phyloP scores from a whole-genome alignment of 2,329 filamentous ascomycete species.

The Penicillium sp. region DNA sequence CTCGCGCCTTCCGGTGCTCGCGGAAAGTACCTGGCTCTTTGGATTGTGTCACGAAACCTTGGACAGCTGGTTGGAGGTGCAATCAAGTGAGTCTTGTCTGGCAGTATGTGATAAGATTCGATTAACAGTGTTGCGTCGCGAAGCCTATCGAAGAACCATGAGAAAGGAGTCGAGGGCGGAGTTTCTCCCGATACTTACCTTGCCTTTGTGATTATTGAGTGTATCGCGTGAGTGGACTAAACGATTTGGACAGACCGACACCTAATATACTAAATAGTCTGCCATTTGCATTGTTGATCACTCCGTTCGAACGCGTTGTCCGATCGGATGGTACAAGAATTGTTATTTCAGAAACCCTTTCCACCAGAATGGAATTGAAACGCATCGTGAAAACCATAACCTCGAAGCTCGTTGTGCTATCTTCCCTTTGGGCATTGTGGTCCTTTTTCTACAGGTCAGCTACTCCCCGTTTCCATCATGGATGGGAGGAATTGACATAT shows the following conservation, averaged over 20 bases:
- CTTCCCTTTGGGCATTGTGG: constrained; percentile 44
- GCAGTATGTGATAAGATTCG: not conserved
- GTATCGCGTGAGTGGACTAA: constrained; percentile 34
- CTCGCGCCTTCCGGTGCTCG: constrained; percentile 45
- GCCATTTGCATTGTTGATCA: constrained; percentile 46
- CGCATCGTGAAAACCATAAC: constrained; percentile 39
- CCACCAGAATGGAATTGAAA: constrained; percentile 39
- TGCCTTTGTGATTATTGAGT: constrained; percentile 47
- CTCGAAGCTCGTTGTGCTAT: constrained; percentile 40
- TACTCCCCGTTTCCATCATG: no score
- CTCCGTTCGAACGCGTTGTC: constrained; percentile 44
- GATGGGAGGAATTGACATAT: not conserved
- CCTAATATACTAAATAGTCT: constrained; percentile 21
- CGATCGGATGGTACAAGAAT: constrained; percentile 45
- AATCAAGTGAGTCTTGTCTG: constrained; percentile 37
- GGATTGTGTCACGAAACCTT: constrained; percentile 47
- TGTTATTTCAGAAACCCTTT: constrained; percentile 39
- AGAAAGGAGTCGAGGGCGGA: constrained; percentile 35
- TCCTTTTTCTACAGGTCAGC: constrained; percentile 43
- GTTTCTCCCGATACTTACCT: constrained; percentile 45
- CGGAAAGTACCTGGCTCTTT: constrained; percentile 47
- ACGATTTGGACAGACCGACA: not conserved
- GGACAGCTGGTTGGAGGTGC: constrained; percentile 47
- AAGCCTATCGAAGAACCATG: constrained; percentile 37
- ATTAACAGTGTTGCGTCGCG: not conserved